A percentile compares a stretch with the other conserved stretches of the same genome.
Evolutionary conservation across 306 rosid genomes (phyloP).

Genomic region (Pueraria montana): DNA sequence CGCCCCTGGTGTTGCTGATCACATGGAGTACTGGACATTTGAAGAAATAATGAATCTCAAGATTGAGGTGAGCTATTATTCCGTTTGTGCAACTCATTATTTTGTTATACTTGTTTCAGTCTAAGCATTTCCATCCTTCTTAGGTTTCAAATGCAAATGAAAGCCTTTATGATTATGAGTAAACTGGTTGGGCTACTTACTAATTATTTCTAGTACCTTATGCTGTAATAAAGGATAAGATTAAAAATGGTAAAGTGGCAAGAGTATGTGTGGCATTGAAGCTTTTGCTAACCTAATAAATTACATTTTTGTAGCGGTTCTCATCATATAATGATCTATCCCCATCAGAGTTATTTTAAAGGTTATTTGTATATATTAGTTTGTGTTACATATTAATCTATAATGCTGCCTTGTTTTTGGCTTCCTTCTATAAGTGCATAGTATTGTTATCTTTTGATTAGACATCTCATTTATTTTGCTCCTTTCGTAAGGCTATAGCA

Average conservation of each 20-base stretch:
- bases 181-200: constrained; percentile 24
- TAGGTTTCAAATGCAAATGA: constrained; percentile 30
- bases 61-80: constrained; percentile 77
- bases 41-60: constrained; percentile 99
- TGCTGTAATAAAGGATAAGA: constrained; percentile 8
- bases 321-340: constrained; percentile 26
- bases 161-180: constrained; percentile 9
- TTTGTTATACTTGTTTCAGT: constrained; percentile 26
- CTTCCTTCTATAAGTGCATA: constrained; percentile 30
- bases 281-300: constrained; percentile 11
- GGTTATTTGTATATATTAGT: constrained; percentile 24
- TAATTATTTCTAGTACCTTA: background rate
- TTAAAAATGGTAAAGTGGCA: constrained; percentile 17
- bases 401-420: constrained; percentile 1
- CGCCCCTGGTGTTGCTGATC: constrained; percentile 99
- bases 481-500: constrained; percentile 83
- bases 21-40: constrained; percentile 95
- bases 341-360: background rate
- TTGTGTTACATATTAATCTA: background rate
- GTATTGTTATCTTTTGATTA: constrained; percentile 38
- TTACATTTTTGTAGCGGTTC: background rate
- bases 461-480: constrained; percentile 44
- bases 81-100: constrained; percentile 19
- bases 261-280: constrained; percentile 14
- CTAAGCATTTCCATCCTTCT: constrained; percentile 34